Evolutionary conservation across 495 filamentous ascomycete species (phyloP), one percentile per base, ranked within the genome.

Genomic region (Pyronema omphalodes): DNA sequence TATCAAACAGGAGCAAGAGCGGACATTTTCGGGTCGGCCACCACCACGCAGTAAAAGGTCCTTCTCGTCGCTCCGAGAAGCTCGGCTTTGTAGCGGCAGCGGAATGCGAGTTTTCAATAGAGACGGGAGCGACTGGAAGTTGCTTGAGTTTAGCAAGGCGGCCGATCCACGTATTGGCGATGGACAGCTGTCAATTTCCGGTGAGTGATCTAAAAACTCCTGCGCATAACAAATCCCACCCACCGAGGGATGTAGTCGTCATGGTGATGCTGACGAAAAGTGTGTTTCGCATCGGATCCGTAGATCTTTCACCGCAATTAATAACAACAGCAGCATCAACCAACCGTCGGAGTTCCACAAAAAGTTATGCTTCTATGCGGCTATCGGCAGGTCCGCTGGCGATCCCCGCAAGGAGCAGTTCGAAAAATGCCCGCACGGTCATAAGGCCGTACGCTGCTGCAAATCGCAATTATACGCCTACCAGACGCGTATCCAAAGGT

Each of bases 91-190:
- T 12, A 50, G 47, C 17, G 18, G 23, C 7, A 50, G 47, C 17
- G 11, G 19, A 34, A 50, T 50, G 23, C 18, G 47, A 12, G 12
- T 35, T 19, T 15, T 50, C 9, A 50, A 50, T 34, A 50, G 47
- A 17, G 7, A 50, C 9, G 47, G 47, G 18, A 19, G 36, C 8
- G 36, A 50, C 29, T 50, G 47, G 47, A 50, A 50, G 47, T 19
- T 50, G 29, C 29, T 50, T 23, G 47, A 50, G 29, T 50, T 50
- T 17, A 47, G 44, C 44, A 47, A 47, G 7, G 18, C 23, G 44
- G 11, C 44, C 17, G 3, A 14, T 9, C 17, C 17, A 19, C 14
- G 9, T 14, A 47, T 47, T 19, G 47, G 47, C 12, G 18, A 35
- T 12, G 47, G 47, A 50, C 23, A 36, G 29, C 29, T 50, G 18